These are phyloP conservation scores for Colletotrichum viniferum DNA, from an alignment of 2,329 filamentous ascomycete species.

Conservation along the genomic window DNA sequence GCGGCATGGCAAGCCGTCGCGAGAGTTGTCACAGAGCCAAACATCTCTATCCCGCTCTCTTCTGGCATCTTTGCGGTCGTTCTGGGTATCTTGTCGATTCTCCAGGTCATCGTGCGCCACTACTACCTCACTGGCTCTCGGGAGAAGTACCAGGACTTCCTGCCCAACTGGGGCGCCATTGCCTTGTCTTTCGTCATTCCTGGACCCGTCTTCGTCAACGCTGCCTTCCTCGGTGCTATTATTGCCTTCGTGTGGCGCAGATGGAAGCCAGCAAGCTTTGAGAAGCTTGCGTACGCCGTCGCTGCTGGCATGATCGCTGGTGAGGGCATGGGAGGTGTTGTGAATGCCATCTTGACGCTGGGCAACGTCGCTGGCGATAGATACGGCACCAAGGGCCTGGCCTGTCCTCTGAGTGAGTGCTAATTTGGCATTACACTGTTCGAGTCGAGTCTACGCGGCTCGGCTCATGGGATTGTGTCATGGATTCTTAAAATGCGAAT, in stretches of 20 bases:
- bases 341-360: conserved; percentile 38
- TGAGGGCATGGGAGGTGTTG: conserved; percentile 67
- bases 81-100: conserved; percentile 55
- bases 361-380: conserved; percentile 35
- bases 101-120: conserved; percentile 58
- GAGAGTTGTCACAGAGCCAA: conserved; percentile 61
- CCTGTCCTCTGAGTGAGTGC: conserved; percentile 33
- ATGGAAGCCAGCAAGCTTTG: conserved; percentile 55
- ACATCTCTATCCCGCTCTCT: conserved; percentile 57
- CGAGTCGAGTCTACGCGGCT: fast-evolving
- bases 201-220: conserved; percentile 60
- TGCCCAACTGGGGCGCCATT: conserved; percentile 68
- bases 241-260: conserved; percentile 59
- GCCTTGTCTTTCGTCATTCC: conserved; percentile 63
- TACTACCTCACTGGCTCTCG: conserved; percentile 56
- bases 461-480: fast-evolving
- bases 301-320: conserved; percentile 67
- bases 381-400: conserved; percentile 31
- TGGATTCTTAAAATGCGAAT: background rate
- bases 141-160: conserved; percentile 58
- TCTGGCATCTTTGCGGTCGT: conserved; percentile 63
- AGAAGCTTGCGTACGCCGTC: conserved; percentile 63
- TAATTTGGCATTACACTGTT: conserved; percentile 12
- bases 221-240: conserved; percentile 61
- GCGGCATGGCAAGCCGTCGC: conserved; percentile 65